phyloP scores from a whole-genome alignment of 805 yeast species.

The Blastobotrys terrestris region DNA sequence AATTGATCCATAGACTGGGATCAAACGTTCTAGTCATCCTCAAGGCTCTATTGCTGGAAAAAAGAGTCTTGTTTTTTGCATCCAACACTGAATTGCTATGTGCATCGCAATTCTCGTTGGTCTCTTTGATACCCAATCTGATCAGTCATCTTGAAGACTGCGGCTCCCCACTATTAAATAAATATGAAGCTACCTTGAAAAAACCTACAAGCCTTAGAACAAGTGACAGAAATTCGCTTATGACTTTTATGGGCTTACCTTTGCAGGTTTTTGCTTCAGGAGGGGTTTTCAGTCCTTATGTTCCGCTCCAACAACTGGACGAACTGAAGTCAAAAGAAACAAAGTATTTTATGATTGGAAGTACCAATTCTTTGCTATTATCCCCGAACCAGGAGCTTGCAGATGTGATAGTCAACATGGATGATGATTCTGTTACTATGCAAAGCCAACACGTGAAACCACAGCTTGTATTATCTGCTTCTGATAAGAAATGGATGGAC shows the following conservation, averaged over 20 bases:
- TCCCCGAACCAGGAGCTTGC: conserved; percentile 56
- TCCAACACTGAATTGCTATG: conserved; percentile 75
- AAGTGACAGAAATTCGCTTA: conserved; percentile 69
- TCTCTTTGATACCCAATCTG: conserved; percentile 78
- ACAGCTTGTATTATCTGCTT: conserved; percentile 42
- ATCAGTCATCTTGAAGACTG: conserved; percentile 65
- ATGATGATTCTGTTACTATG: conserved; percentile 43
- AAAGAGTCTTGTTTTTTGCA: conserved; percentile 67
- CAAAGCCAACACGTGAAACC: conserved; percentile 38
- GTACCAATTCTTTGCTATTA: conserved; percentile 75
- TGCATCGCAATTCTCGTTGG: conserved; percentile 72
- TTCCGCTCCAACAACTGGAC: conserved; percentile 87
- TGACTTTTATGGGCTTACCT: conserved; percentile 82
- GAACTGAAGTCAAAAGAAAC: conserved; percentile 55
- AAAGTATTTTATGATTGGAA: conserved; percentile 68
- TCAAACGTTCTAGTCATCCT: conserved; percentile 57
- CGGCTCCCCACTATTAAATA: conserved; percentile 69
- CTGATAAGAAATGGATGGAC: conserved; percentile 74
- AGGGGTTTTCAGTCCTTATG: conserved; percentile 85
- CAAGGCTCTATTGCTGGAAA: conserved; percentile 74
- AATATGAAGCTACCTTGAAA: conserved; percentile 43
- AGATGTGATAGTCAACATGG: conserved; percentile 70
- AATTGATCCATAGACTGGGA: conserved; percentile 53
- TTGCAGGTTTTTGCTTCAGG: conserved; percentile 79
- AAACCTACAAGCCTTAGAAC: conserved; percentile 66